phyloP scores from a whole-genome alignment of 2,329 filamentous ascomycete genomes.

The Decorospora gaudefroyi region DNA sequence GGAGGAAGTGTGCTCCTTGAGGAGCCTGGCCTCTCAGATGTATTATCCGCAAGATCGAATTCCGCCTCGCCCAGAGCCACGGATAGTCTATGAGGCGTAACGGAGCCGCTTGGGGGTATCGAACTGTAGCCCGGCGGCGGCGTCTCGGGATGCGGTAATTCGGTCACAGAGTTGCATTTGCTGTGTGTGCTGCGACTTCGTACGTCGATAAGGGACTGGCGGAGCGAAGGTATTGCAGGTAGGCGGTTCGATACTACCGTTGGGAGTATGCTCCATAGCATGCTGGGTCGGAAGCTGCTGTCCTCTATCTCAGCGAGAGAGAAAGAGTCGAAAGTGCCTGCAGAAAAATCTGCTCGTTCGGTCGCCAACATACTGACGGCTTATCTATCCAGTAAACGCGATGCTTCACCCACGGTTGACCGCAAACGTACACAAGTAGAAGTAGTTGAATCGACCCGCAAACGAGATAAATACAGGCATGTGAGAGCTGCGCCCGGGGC shows the following conservation, averaged over 20 bases:
- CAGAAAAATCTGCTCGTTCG: background rate
- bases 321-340: constrained; percentile 13
- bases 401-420: background rate
- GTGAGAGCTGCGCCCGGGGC: constrained; percentile 1
- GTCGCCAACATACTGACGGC: constrained; percentile 16
- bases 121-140: constrained; percentile 48
- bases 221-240: constrained; percentile 57
- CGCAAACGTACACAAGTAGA: constrained; percentile 2
- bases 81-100: constrained; percentile 24
- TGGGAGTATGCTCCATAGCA: constrained; percentile 60
- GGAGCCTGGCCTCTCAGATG: constrained; percentile 33
- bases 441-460: background rate
- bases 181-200: constrained; percentile 24
- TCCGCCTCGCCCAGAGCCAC: constrained; percentile 26
- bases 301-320: constrained; percentile 14
- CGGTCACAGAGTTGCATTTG: constrained; percentile 25
- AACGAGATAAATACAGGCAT: background rate
- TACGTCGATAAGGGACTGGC: constrained; percentile 40
- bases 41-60: constrained; percentile 30
- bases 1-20: constrained; percentile 26
- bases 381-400: constrained; percentile 16
- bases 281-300: constrained; percentile 44
- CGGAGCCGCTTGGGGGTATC: constrained; percentile 31
- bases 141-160: constrained; percentile 32
- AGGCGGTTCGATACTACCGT: constrained; percentile 58